These are phyloP conservation scores for Trichoderma koningiopsis DNA, from an alignment of 2,329 filamentous ascomycete genomes.

Conservation along the genomic window DNA sequence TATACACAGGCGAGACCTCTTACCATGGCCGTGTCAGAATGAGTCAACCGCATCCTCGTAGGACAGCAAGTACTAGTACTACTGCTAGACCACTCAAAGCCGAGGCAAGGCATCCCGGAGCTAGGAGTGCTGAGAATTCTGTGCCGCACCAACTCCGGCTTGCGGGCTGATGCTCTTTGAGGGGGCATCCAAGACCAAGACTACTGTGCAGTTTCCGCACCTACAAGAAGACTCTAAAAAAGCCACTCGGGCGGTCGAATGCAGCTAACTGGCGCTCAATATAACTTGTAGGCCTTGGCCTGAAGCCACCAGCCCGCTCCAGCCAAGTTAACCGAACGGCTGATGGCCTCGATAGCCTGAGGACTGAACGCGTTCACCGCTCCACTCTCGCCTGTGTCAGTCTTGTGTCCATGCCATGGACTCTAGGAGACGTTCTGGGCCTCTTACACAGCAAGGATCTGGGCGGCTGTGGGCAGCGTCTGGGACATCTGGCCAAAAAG, in stretches of 20 bases:
- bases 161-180: background rate
- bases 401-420: background rate
- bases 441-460: conserved; percentile 18
- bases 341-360: background rate
- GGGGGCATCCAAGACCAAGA: background rate
- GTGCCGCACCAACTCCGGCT: conserved; percentile 15
- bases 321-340: conserved; percentile 2
- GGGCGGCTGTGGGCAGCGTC: conserved; percentile 5
- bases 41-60: background rate
- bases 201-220: background rate
- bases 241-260: conserved; percentile 4
- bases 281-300: background rate
- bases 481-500: conserved; percentile 12
- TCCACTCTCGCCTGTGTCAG: conserved; percentile 15
- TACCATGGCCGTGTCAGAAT: background rate
- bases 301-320: background rate
- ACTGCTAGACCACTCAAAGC: background rate
- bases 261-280: conserved; percentile 19
- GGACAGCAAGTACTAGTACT: background rate
- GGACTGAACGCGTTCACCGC: conserved; percentile 19
- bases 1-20: background rate
- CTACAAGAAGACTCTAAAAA: background rate
- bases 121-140: conserved; percentile 1
- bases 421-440: conserved; percentile 14
- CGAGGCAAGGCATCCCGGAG: conserved; percentile 7